These are phyloP conservation scores for Tolypocladium inflatum DNA, from an alignment of 2,329 filamentous ascomycete genomes.

Conservation along the genomic window DNA sequence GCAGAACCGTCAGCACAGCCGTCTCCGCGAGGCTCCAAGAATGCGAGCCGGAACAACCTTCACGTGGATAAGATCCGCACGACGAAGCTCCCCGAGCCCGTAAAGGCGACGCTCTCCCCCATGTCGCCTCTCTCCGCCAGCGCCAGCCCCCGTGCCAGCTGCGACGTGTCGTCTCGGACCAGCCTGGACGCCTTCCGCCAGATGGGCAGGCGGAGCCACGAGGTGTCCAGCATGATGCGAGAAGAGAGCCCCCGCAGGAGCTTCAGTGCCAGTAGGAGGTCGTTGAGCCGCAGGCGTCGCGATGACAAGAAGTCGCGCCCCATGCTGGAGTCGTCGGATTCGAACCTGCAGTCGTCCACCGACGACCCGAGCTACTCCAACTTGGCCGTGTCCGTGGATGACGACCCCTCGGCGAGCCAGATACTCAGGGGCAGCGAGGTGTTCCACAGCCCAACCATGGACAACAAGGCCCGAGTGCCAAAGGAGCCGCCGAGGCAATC, in stretches of 20 bases:
- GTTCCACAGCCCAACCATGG: conserved; percentile 69
- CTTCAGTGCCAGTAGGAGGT: conserved; percentile 50
- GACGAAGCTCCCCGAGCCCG: conserved; percentile 40
- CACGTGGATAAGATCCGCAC: conserved; percentile 23
- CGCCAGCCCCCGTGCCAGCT: conserved; percentile 45
- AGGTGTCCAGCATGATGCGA: conserved; percentile 33
- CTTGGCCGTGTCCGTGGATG: conserved; percentile 56
- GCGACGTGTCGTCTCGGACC: conserved; percentile 35
- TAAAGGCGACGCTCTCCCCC: conserved; percentile 52
- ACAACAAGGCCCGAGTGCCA: conserved; percentile 9
- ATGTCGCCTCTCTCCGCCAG: conserved; percentile 34
- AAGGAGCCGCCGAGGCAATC: conserved; percentile 2
- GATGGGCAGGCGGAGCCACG: conserved; percentile 40
- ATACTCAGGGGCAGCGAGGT: conserved; percentile 82
- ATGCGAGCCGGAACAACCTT: conserved; percentile 11
- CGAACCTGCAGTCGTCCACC: conserved; percentile 60
- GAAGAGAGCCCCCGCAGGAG: conserved; percentile 45
- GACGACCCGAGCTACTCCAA: conserved; percentile 68
- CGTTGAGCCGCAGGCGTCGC: conserved; percentile 37
- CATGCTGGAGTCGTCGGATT: conserved; percentile 59
- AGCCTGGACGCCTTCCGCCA: conserved; percentile 45
- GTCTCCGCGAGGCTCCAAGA: conserved; percentile 15
- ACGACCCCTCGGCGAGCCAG: conserved; percentile 82
- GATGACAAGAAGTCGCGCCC: conserved; percentile 36
- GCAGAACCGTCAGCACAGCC: conserved; percentile 8